Conservation (phyloP, 495 filamentous ascomycete genomes). For the Neurospora sp. region DNA sequence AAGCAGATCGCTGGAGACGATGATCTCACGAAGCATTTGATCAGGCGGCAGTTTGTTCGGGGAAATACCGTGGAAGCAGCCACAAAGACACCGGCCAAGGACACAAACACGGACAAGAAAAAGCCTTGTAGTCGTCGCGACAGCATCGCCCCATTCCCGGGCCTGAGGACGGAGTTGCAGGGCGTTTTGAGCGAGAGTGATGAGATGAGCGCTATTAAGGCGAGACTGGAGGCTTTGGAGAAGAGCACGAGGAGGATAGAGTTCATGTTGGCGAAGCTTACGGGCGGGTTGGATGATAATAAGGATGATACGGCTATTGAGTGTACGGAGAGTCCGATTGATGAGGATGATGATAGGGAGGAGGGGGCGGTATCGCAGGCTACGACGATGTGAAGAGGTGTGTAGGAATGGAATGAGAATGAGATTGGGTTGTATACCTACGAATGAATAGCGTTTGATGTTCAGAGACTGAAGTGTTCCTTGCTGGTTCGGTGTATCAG, state of each 20-base stretch:
- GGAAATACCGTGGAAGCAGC: slow-evolving; percentile 14
- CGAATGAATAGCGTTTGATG: neutral
- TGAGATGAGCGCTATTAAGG: slow-evolving; percentile 23
- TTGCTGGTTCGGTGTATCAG: neutral
- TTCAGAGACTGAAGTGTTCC: neutral
- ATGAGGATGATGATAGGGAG: neutral
- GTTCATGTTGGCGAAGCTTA: slow-evolving; percentile 22
- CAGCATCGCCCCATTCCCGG: slow-evolving; percentile 35
- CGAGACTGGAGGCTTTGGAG: slow-evolving; percentile 30
- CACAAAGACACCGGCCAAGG: neutral
- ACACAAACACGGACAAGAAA: neutral
- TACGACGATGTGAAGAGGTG: neutral
- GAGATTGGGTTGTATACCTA: neutral
- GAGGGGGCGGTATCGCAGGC: slow-evolving; percentile 1
- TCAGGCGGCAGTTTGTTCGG: slow-evolving; percentile 36
- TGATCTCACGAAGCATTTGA: slow-evolving; percentile 38
- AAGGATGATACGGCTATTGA: neutral
- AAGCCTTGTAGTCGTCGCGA: slow-evolving; percentile 31
- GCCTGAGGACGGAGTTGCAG: slow-evolving; percentile 27
- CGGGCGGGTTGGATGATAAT: slow-evolving; percentile 2
- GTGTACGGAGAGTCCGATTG: neutral
- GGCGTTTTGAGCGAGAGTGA: slow-evolving; percentile 28
- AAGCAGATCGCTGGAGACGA: slow-evolving; percentile 46
- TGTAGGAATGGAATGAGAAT: neutral
- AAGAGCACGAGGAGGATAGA: slow-evolving; percentile 29